Conservation (phyloP, 2,329 filamentous ascomycete genomes). For the Neocucurbitaria cava region DNA sequence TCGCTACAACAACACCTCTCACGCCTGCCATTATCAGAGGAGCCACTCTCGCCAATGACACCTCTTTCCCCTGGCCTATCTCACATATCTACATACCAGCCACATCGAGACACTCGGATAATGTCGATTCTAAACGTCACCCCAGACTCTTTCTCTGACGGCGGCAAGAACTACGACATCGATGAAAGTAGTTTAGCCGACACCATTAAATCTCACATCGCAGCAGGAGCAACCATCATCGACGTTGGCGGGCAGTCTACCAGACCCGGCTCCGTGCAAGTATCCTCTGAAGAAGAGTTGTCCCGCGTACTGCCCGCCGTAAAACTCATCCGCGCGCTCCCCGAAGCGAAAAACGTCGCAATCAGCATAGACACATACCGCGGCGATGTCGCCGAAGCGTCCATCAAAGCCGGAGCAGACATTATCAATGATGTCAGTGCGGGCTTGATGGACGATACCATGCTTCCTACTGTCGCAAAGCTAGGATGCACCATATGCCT, state of each 20-base stretch:
- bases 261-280: conserved; percentile 74
- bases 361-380: conserved; percentile 95
- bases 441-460: conserved; percentile 76
- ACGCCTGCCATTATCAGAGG: conserved; percentile 43
- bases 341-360: conserved; percentile 67
- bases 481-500: conserved; percentile 81
- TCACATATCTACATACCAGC: conserved; percentile 34
- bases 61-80: conserved; percentile 44
- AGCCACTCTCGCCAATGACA: conserved; percentile 49
- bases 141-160: conserved; percentile 96
- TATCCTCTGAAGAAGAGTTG: conserved; percentile 76
- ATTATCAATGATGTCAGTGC: conserved; percentile 95
- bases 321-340: conserved; percentile 70
- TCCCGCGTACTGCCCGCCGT: conserved; percentile 82
- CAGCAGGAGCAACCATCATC: conserved; percentile 78
- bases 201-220: conserved; percentile 69
- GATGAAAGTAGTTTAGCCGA: conserved; percentile 59
- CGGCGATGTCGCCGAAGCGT: conserved; percentile 78
- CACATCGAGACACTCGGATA: conserved; percentile 66
- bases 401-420: conserved; percentile 80
- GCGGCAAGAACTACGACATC: conserved; percentile 62
- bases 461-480: conserved; percentile 80
- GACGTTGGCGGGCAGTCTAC: conserved; percentile 96
- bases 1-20: conserved; percentile 41
- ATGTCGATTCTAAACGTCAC: conserved; percentile 98